These are phyloP conservation scores for Phytopythium delawarense DNA, from an alignment of 352 stramenopile genomes.

Conservation along the genomic window DNA sequence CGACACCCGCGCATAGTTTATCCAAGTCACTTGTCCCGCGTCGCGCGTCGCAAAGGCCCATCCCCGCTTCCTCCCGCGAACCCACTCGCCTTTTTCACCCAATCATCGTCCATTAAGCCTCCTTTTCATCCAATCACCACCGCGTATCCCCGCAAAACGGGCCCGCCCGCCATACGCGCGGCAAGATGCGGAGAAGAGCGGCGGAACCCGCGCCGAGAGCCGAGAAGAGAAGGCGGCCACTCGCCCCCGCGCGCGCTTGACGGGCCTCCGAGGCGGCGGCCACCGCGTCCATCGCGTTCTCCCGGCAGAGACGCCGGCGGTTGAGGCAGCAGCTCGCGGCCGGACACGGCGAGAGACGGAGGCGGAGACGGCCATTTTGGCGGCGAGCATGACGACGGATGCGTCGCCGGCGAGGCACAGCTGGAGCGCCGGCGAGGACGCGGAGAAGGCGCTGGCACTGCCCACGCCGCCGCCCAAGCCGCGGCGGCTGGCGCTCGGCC, in stretches of 20 bases:
- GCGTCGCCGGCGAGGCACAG: background rate
- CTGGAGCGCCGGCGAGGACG: background rate
- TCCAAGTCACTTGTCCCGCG: background rate
- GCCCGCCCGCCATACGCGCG: background rate
- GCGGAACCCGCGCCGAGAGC: background rate
- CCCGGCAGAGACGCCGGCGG: no score
- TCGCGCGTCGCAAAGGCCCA: conserved; percentile 1
- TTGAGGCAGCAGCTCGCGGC: no score
- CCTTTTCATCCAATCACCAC: background rate
- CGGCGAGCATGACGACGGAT: background rate
- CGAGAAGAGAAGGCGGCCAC: background rate
- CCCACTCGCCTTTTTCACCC: background rate
- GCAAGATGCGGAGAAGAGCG: background rate
- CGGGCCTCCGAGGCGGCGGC: no score
- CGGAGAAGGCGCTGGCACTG: conserved; percentile 7
- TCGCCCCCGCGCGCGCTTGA: background rate
- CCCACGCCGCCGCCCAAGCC: conserved; percentile 14
- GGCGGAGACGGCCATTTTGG: background rate
- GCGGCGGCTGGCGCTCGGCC: conserved; percentile 2
- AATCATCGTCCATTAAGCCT: background rate
- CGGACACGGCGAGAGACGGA: background rate
- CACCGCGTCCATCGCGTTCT: no score
- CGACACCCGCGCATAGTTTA: background rate
- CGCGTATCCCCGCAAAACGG: background rate
- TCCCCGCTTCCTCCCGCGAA: background rate